phyloP scores from a whole-genome alignment of 352 stramenopile genomes.

The Pythium sukuiense region DNA sequence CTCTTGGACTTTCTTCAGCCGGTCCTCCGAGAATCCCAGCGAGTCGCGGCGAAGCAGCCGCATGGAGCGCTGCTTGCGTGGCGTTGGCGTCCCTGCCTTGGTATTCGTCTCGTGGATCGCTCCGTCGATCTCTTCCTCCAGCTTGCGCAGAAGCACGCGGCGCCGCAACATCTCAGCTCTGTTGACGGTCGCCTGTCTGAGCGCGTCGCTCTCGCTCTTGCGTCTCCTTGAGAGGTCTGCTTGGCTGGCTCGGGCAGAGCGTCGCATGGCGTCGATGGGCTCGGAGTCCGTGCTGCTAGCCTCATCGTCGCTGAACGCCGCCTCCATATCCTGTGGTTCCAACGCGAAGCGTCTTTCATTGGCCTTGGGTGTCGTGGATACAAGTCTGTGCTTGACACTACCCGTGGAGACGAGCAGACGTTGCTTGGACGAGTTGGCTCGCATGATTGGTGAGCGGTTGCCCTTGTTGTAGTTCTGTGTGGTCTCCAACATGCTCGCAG shows the following conservation, averaged over 20 bases:
- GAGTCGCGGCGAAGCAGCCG: constrained; percentile 29
- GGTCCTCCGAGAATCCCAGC: constrained; percentile 46
- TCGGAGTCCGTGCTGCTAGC: constrained; percentile 31
- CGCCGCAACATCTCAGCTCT: constrained; percentile 64
- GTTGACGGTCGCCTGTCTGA: constrained; percentile 49
- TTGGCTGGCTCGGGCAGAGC: constrained; percentile 9
- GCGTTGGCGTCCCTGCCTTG: constrained; percentile 1
- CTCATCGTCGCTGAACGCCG: constrained; percentile 25
- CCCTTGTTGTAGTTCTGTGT: constrained; percentile 15
- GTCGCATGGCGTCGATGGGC: constrained; percentile 18
- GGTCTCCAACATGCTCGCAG: constrained; percentile 37
- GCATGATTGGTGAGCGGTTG: constrained; percentile 5
- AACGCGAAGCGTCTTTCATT: constrained; percentile 6
- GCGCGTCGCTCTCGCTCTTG: constrained; percentile 73
- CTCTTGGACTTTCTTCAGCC: constrained; percentile 51
- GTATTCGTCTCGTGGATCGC: constrained; percentile 58
- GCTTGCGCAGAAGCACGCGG: constrained; percentile 60
- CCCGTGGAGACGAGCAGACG: neutral
- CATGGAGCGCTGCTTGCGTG: constrained; percentile 15
- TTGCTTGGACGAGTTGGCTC: constrained; percentile 12
- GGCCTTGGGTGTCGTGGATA: constrained; percentile 2
- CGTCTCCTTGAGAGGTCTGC: constrained; percentile 44
- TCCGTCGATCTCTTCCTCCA: constrained; percentile 73
- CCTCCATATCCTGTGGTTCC: constrained; percentile 23
- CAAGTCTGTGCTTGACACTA: constrained; percentile 1